Conservation (phyloP, 257 asterid genomes). For the Solanum acaule region DNA sequence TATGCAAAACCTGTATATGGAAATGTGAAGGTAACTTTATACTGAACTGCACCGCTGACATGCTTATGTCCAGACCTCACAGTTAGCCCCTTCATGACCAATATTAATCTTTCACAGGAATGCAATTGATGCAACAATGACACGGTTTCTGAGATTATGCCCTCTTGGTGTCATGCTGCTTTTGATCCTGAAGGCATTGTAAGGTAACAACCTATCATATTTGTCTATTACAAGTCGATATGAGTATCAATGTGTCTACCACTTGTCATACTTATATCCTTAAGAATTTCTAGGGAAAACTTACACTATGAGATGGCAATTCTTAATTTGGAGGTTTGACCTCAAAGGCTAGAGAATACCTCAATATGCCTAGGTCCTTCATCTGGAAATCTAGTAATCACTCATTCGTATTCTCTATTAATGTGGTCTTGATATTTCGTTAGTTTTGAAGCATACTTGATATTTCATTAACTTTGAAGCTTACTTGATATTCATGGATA, state of each 20-base stretch:
- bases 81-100: neutral
- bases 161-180: constrained; percentile 80
- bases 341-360: neutral
- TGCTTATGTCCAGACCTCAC: neutral
- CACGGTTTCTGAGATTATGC: constrained; percentile 28
- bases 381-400: neutral
- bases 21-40: constrained; percentile 52
- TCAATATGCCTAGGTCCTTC: neutral
- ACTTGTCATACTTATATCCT: neutral
- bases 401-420: no score
- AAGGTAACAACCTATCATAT: constrained; percentile 33
- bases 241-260: neutral
- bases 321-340: neutral
- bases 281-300: neutral
- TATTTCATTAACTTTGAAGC: no score
- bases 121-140: constrained; percentile 41
- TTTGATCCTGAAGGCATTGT: constrained; percentile 88
- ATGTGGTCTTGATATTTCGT: no score
- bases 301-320: neutral
- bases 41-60: neutral
- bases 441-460: no score
- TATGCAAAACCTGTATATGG: constrained; percentile 60
- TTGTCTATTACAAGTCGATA: neutral
- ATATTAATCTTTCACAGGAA: constrained; percentile 27
- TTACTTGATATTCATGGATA: no score